A percentile compares a stretch with the other conserved stretches of the same genome.
These are phyloP conservation scores for Paspalum vaginatum DNA, from an alignment of 176 grass and related monocot genomes.

Conservation along the genomic window DNA sequence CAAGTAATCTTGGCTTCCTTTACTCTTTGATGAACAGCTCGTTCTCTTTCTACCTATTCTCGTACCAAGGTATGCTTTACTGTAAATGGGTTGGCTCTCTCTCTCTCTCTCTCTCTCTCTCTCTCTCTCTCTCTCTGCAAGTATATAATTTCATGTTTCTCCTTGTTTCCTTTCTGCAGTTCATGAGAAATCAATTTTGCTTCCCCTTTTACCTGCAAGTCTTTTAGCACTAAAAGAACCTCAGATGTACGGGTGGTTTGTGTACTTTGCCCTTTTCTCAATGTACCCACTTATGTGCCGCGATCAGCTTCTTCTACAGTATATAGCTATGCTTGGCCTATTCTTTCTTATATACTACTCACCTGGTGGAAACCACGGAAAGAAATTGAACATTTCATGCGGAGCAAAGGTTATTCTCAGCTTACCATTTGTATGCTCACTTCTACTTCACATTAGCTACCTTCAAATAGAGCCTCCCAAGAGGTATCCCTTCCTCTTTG, in stretches of 20 bases:
- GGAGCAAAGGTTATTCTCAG: constrained; percentile 51
- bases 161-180: constrained; percentile 57
- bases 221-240: constrained; percentile 80
- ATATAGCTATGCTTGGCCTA: constrained; percentile 65
- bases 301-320: constrained; percentile 82
- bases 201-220: constrained; percentile 91
- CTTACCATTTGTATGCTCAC: constrained; percentile 55
- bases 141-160: constrained; percentile 27
- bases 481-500: constrained; percentile 86
- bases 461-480: constrained; percentile 68
- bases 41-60: constrained; percentile 92
- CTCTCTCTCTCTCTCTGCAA: background rate
- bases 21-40: constrained; percentile 84
- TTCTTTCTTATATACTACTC: constrained; percentile 82
- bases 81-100: background rate
- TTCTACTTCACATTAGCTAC: constrained; percentile 63
- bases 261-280: constrained; percentile 79
- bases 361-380: constrained; percentile 40
- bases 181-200: constrained; percentile 98
- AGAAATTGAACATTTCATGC: constrained; percentile 32
- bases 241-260: constrained; percentile 76
- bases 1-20: constrained; percentile 83
- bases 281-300: constrained; percentile 82
- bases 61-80: constrained; percentile 77
- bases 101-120: too few species aligned